Evolutionary conservation across 164 flowering plant species (phyloP).

Genomic region (Nymphaea colorata): DNA sequence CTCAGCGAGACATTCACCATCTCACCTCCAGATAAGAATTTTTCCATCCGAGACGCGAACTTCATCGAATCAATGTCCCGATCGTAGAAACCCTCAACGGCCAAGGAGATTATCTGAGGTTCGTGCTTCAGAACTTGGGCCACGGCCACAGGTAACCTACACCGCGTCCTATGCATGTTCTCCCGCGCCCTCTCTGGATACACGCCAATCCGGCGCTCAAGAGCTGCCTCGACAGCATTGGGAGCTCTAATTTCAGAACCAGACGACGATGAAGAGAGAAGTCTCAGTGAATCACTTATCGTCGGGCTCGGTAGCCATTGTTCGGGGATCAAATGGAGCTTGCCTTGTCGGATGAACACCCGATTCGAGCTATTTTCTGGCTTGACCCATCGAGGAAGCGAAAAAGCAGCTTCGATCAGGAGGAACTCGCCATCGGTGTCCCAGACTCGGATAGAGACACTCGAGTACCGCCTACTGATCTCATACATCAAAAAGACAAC

Average conservation of each 20-base stretch:
- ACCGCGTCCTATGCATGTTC: slow-evolving; percentile 59
- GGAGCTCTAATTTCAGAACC: slow-evolving; percentile 29
- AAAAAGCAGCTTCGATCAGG: slow-evolving; percentile 77
- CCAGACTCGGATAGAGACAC: slow-evolving; percentile 43
- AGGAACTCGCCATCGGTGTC: slow-evolving; percentile 93
- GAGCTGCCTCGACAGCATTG: slow-evolving; percentile 39
- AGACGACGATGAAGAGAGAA: background rate
- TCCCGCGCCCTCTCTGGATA: slow-evolving; percentile 52
- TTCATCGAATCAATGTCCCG: slow-evolving; percentile 86
- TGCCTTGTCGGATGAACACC: slow-evolving; percentile 54
- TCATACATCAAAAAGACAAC: slow-evolving; percentile 60
- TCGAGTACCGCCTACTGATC: slow-evolving; percentile 28
- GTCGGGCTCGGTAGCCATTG: background rate
- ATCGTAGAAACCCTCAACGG: slow-evolving; percentile 92
- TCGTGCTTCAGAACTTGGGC: slow-evolving; percentile 74
- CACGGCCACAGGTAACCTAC: slow-evolving; percentile 70
- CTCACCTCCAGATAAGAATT: slow-evolving; percentile 50
- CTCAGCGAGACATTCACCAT: slow-evolving; percentile 41
- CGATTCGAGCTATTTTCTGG: slow-evolving; percentile 56
- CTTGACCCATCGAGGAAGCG: slow-evolving; percentile 74
- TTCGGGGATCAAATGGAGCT: slow-evolving; percentile 47
- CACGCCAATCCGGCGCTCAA: slow-evolving; percentile 33
- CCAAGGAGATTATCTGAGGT: slow-evolving; percentile 65
- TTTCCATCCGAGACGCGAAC: slow-evolving; percentile 76
- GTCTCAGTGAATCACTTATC: background rate